Base-by-base conservation (phyloP, 352 stramenopile species). In the Pythium aphanidermatum region DNA sequence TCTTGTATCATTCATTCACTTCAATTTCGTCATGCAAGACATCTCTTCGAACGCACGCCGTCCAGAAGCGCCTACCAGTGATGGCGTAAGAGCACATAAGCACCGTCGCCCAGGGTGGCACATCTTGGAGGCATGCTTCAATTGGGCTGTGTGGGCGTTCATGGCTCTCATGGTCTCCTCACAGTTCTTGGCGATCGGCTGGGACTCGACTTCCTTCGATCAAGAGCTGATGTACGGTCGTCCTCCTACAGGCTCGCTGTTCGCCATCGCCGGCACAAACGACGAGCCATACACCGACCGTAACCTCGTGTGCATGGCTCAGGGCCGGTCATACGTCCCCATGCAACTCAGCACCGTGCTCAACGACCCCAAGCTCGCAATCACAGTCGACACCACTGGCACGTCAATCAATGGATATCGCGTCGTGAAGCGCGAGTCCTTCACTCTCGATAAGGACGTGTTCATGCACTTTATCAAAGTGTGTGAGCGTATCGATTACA, bases 271-370 rank as follows among this genome's bases (percentile, higher is more conserved):
- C 1, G 68, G 72, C 1, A 36, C 33, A 0, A 84, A 75, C 39
- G 72, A 84, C 28, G 52, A 69, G 17, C 69, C 65, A 3, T 82
- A 70, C 37, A 39, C 55, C 4, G 71, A 80, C 39, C 66, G 68
- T 1, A 52, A 51, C 6, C 39, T 81, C 13, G 58, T 67, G 1
- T 83, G 71, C 26, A 42, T 63, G 2, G 27, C 47, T 2, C 43
- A 63, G 10, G 61, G 59, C 1, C 39, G 38, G 2, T 30, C 36
- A 0, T 80, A 67, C 46, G 40, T 56, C 10, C 62, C 73, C 1
- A 52, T 68, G 11, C 58, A 78, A 11, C 51, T 68, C 5, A 52
- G 41, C 13, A 7, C 54, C 36, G 63, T 57, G 2, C 42, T 74
- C 3, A 11, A 17, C 8, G 35, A 56, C 14, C 4, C 43, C 2